Evolutionary conservation across 2,329 filamentous ascomycete species (phyloP).

Genomic region (Elsinoe perseae): DNA sequence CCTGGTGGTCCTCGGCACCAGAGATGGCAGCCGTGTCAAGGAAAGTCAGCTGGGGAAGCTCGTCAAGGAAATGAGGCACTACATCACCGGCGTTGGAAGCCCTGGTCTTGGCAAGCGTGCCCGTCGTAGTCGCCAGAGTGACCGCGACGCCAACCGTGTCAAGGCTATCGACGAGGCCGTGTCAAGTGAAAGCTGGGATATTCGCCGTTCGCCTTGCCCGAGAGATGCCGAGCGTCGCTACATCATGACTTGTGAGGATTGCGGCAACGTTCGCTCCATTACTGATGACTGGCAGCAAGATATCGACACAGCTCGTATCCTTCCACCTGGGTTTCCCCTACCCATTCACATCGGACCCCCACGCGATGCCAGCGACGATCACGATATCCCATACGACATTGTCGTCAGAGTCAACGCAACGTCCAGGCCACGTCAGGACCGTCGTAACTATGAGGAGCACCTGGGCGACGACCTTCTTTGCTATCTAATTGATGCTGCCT

Average conservation of each 20-base stretch:
- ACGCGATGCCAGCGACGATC: neutral
- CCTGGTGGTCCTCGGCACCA: neutral
- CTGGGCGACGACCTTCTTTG: constrained; percentile 2
- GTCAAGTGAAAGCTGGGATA: neutral
- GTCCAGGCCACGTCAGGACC: neutral
- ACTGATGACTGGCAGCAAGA: neutral
- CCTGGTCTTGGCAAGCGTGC: constrained; percentile 1
- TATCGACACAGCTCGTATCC: neutral
- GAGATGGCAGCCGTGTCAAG: neutral
- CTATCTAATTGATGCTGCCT: constrained; percentile 2
- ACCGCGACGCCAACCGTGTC: neutral
- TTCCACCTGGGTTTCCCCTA: neutral
- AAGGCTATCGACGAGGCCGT: constrained; percentile 7
- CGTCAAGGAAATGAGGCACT: neutral
- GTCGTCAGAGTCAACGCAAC: constrained; percentile 3
- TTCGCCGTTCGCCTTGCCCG: neutral
- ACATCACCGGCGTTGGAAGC: neutral
- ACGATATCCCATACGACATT: neutral
- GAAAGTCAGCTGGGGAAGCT: neutral
- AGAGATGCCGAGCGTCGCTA: neutral
- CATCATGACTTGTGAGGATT: constrained; percentile 3
- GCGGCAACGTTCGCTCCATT: neutral
- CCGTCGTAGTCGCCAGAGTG: constrained; percentile 6
- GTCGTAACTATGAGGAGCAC: neutral
- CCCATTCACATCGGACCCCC: neutral